phyloP scores from a whole-genome alignment of 257 asterid genomes.

The Capsicum baccatum region DNA sequence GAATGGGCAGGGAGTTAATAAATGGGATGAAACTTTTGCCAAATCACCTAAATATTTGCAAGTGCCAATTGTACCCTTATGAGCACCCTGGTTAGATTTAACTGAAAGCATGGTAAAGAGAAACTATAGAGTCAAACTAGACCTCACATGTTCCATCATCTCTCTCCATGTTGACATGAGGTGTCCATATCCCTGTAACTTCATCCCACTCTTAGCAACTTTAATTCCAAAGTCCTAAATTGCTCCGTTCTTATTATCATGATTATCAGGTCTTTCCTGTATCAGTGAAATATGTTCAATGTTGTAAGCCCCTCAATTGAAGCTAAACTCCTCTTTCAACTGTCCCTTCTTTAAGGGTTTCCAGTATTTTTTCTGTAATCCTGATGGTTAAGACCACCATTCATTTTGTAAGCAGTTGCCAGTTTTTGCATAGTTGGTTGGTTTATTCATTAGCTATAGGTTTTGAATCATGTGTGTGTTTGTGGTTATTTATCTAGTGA shows the following conservation, averaged over 20 bases:
- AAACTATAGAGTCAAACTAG: background rate
- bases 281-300: background rate
- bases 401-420: background rate
- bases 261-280: background rate
- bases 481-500: background rate
- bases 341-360: background rate
- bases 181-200: background rate
- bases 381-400: background rate
- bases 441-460: background rate
- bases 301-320: background rate
- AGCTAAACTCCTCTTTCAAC: constrained; percentile 1
- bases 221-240: background rate
- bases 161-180: background rate
- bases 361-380: background rate
- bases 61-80: background rate
- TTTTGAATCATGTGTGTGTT: background rate
- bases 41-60: background rate
- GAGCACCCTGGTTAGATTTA: background rate
- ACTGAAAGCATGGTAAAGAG: background rate
- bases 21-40: background rate
- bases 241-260: background rate
- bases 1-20: background rate
- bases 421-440: background rate
- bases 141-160: background rate
- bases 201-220: background rate